Base-by-base conservation (phyloP, 2,329 filamentous ascomycete species). In the Colletotrichum coccodes region DNA sequence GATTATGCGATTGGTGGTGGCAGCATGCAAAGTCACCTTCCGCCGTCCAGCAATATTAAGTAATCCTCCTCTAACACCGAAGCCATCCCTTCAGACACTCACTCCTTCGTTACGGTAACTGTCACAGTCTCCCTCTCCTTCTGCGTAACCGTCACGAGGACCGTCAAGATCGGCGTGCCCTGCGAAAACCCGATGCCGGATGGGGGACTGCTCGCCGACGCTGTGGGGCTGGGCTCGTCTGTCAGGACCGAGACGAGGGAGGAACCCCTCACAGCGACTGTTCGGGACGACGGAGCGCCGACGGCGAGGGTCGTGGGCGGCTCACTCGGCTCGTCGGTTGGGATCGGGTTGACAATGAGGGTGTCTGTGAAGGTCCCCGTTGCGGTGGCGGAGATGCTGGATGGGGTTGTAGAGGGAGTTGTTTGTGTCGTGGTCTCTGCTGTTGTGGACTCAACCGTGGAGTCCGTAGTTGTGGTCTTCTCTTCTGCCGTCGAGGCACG, bases 111-210 rank as follows among this genome's bases (percentile, higher is more conserved):
- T 16, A 74, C 73, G 58, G 73, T 76, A 3, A 60, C 63, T 3
- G 71, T 73, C 16, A 71, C 60, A 4, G 63, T 72, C 40, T 67
- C 61, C 16, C 52, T 68, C 64, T 72, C 69, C 49, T 60, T 70
- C 44, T 78, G 72, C 5, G 81, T 82, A 3, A 81, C 77, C 5
- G 80, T 81, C 32, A 80, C 73, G 66, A 73, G 78, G 12, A 81
- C 71, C 1, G 79, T 80, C 38, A 81, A 77, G 26, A 46, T 42
- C 16, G 58, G 36, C 26, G 28, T 16, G n/a, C 50, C 59, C 40
- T 58, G 54, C 2, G 38, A 7, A 3, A 11, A 26, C 4, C 42
- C 28, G 14, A 18, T 18, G 14, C 28, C n/a, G 16, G 28, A 12
- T 7, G 42, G 40, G 9, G n/a, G 40, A 6, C 21, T n/a, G 8